Conservation (phyloP, 495 filamentous ascomycete genomes). For the Viridothelium virens region DNA sequence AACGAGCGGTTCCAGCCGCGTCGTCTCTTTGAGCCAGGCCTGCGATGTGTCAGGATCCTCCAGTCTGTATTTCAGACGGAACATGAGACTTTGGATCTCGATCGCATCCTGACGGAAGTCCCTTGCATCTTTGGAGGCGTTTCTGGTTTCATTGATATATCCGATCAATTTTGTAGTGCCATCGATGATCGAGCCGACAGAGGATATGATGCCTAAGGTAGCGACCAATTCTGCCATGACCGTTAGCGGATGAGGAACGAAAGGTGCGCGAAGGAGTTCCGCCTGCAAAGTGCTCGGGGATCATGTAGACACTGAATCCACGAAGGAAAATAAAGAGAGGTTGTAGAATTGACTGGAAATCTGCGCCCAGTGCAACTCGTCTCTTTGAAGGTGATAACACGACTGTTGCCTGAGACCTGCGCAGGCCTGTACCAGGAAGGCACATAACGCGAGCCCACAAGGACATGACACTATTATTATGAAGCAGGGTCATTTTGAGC, state of each 20-base stretch:
- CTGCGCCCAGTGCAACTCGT: no score
- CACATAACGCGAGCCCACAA: neutral
- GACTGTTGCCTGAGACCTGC: neutral
- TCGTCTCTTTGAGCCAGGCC: neutral
- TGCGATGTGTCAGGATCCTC: neutral
- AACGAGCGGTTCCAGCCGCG: neutral
- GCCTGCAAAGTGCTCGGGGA: neutral
- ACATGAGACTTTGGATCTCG: neutral
- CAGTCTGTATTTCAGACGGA: neutral
- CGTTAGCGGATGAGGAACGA: neutral
- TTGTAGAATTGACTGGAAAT: no score
- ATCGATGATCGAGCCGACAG: neutral
- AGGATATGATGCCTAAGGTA: neutral
- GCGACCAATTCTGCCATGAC: constrained; percentile 3
- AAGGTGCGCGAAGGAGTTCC: neutral
- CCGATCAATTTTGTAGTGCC: constrained; percentile 6
- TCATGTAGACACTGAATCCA: neutral
- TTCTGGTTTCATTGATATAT: constrained; percentile 3
- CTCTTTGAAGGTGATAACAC: neutral
- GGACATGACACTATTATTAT: neutral
- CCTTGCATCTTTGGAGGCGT: constrained; percentile 6
- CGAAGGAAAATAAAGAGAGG: neutral
- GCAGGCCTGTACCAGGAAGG: neutral
- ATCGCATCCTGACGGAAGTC: constrained; percentile 6
- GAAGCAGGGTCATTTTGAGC: neutral